A percentile compares a stretch with the other conserved stretches of the same genome.
Evolutionary conservation across 352 stramenopile genomes (phyloP).

Genomic region (Globisporangium cystogenes): DNA sequence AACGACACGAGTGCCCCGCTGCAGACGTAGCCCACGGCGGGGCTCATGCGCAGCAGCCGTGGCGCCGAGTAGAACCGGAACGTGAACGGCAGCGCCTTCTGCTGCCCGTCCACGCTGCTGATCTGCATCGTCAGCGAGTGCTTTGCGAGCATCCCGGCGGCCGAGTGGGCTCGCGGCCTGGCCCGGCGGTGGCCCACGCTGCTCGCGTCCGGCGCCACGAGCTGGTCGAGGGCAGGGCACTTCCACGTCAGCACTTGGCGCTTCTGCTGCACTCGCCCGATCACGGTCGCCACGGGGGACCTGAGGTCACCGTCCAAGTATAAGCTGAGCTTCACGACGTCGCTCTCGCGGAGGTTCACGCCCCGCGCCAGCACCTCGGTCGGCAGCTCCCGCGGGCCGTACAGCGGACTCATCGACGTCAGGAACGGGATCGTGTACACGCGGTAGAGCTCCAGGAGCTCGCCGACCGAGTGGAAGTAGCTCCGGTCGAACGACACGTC

Average conservation of each 20-base stretch:
- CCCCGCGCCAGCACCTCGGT: constrained; percentile 40
- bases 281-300: constrained; percentile 16
- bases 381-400: constrained; percentile 35
- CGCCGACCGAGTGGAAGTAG: constrained; percentile 40
- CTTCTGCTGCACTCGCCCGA: constrained; percentile 35
- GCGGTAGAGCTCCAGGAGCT: constrained; percentile 40
- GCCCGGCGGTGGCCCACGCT: not conserved
- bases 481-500: constrained; percentile 53
- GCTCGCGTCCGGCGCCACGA: not conserved
- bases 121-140: constrained; percentile 45
- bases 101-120: constrained; percentile 48
- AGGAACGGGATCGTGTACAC: constrained; percentile 62
- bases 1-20: constrained; percentile 61
- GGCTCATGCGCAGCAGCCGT: constrained; percentile 42
- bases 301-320: constrained; percentile 18
- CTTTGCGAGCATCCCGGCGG: constrained; percentile 34
- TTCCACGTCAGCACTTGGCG: constrained; percentile 41
- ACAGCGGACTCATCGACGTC: constrained; percentile 37
- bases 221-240: constrained; percentile 31
- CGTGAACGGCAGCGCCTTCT: constrained; percentile 35
- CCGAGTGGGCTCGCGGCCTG: not conserved
- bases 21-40: constrained; percentile 51
- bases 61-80: constrained; percentile 57
- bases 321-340: constrained; percentile 38
- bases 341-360: constrained; percentile 26